Evolutionary conservation across 768 basidiomycete species (phyloP).

Genomic region (Podaxis sp.): DNA sequence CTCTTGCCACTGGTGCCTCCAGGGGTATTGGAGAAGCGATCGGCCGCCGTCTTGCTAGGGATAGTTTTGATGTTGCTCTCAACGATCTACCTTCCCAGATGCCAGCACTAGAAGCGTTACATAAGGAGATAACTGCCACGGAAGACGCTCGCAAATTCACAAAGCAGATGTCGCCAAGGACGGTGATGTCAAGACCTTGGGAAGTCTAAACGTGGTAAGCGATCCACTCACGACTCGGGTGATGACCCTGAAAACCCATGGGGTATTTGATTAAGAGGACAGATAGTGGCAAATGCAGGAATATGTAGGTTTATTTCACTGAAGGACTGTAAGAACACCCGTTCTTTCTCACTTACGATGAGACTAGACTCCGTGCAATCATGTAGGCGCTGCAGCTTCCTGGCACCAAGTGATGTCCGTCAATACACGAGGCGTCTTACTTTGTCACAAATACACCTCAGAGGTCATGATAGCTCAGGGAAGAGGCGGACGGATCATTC

Average conservation of each 20-base stretch:
- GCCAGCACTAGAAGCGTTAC: conserved; percentile 12
- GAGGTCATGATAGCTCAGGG: conserved; percentile 55
- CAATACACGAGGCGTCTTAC: conserved; percentile 54
- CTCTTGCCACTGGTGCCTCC: conserved; percentile 39
- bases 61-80: conserved; percentile 40
- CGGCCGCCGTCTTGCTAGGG: conserved; percentile 37
- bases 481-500: conserved; percentile 50
- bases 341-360: neutral
- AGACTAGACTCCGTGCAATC: neutral
- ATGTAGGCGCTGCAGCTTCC: conserved; percentile 26
- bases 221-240: neutral
- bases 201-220: conserved; percentile 19
- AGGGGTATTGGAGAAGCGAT: conserved; percentile 45
- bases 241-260: neutral
- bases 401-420: conserved; percentile 41
- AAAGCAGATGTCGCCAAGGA: conserved; percentile 17
- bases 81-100: conserved; percentile 27
- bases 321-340: neutral
- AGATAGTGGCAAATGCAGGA: conserved; percentile 14
- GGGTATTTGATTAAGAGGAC: neutral
- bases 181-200: conserved; percentile 20
- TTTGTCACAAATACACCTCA: conserved; percentile 65
- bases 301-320: neutral
- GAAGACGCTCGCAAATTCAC: conserved; percentile 11
- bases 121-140: conserved; percentile 10